Conservation (phyloP, 495 filamentous ascomycete species). For the Echria macrotheca region DNA sequence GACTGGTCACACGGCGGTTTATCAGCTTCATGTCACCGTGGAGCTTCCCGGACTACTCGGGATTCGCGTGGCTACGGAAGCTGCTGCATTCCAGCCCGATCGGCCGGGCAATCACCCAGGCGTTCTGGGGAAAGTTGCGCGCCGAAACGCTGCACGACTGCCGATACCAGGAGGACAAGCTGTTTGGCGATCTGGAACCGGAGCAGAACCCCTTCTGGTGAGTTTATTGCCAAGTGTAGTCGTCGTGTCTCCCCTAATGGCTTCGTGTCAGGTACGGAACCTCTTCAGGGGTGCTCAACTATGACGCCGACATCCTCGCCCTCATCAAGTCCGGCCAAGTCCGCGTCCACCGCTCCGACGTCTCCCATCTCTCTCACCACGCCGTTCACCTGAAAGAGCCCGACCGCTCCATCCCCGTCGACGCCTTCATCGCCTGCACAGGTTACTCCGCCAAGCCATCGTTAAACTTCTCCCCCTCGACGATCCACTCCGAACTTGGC, state of each 20-base stretch:
- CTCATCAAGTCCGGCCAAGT: slow-evolving; percentile 52
- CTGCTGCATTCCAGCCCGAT: slow-evolving; percentile 50
- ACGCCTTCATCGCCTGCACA: slow-evolving; percentile 59
- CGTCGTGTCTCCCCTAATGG: neutral
- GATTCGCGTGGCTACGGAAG: slow-evolving; percentile 17
- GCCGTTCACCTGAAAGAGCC: slow-evolving; percentile 45
- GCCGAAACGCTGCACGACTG: slow-evolving; percentile 51
- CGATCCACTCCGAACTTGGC: slow-evolving; percentile 14
- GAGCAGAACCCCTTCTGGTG: slow-evolving; percentile 55
- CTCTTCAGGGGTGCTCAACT: slow-evolving; percentile 57
- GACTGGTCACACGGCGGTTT: slow-evolving; percentile 46
- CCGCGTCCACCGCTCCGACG: slow-evolving; percentile 56
- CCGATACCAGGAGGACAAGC: slow-evolving; percentile 46
- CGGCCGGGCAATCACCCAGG: slow-evolving; percentile 54
- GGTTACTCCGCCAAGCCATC: slow-evolving; percentile 42
- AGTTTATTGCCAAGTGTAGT: slow-evolving; percentile 21
- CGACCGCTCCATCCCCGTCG: slow-evolving; percentile 37
- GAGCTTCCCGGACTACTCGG: slow-evolving; percentile 18
- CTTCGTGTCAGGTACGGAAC: slow-evolving; percentile 20
- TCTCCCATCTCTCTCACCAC: slow-evolving; percentile 46
- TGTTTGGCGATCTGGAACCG: slow-evolving; percentile 49
- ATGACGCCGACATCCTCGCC: slow-evolving; percentile 56
- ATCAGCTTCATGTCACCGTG: slow-evolving; percentile 34
- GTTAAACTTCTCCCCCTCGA: slow-evolving; percentile 7
- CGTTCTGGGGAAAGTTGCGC: slow-evolving; percentile 55